Evolutionary conservation across 1,284 basidiomycete genomes (phyloP).

Genomic region (Fistulinella staudtii): DNA sequence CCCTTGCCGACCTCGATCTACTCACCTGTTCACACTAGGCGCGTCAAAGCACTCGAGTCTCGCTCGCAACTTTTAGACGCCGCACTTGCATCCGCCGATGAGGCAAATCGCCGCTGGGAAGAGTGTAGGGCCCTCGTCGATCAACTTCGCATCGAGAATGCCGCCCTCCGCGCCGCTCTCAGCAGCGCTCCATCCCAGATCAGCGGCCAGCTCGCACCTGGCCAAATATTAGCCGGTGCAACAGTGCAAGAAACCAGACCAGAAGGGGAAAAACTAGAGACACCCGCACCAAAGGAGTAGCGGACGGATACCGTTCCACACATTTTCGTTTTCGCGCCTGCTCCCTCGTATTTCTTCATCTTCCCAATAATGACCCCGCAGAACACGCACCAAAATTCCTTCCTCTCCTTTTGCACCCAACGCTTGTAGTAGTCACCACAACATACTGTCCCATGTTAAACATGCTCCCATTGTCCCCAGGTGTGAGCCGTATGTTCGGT

Average conservation of each 20-base stretch:
- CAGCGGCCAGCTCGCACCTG: slow-evolving; percentile 20
- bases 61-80: slow-evolving; percentile 78
- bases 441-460: slow-evolving; percentile 1
- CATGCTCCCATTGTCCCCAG: not conserved
- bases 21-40: slow-evolving; percentile 43
- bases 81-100: slow-evolving; percentile 76
- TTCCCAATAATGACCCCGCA: slow-evolving; percentile 5
- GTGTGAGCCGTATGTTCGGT: not conserved
- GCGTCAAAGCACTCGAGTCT: slow-evolving; percentile 78
- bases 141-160: slow-evolving; percentile 76
- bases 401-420: slow-evolving; percentile 7
- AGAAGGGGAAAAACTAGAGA: slow-evolving; percentile 31
- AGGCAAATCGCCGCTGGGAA: slow-evolving; percentile 82
- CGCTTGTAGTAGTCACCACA: slow-evolving; percentile 16
- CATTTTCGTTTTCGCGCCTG: slow-evolving; percentile 1
- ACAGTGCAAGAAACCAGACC: slow-evolving; percentile 21
- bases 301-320: not conserved
- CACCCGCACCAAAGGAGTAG: slow-evolving; percentile 24
- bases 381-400: slow-evolving; percentile 18
- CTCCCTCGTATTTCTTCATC: slow-evolving; percentile 3
- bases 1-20: slow-evolving; percentile 2
- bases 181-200: slow-evolving; percentile 37
- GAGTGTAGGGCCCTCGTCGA: slow-evolving; percentile 79
- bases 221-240: slow-evolving; percentile 28
- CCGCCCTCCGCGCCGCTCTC: slow-evolving; percentile 52